A percentile compares a stretch with the other conserved stretches of the same genome.
Conservation (phyloP, 2,329 filamentous ascomycete genomes). For the Cladosporium sp. region DNA sequence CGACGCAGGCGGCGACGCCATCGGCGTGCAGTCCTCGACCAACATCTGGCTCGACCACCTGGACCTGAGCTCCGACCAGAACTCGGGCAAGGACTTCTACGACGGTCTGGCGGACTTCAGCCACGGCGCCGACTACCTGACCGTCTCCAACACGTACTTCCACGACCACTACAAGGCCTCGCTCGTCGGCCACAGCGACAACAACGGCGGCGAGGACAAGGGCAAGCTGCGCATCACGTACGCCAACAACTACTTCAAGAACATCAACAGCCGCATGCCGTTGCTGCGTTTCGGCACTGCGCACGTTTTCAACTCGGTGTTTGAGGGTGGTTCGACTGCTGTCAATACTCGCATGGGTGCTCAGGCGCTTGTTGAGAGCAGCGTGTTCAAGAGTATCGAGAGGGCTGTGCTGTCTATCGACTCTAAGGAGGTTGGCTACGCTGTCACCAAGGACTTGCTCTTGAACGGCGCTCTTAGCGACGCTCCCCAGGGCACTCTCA, state of each 20-base stretch:
- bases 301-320: conserved; percentile 61
- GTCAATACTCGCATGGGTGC: conserved; percentile 48
- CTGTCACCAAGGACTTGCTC: conserved; percentile 43
- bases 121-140: conserved; percentile 65
- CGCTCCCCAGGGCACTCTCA: conserved; percentile 40
- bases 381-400: conserved; percentile 39
- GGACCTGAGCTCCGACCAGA: conserved; percentile 62
- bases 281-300: conserved; percentile 67
- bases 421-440: conserved; percentile 39
- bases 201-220: conserved; percentile 59
- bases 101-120: conserved; percentile 68
- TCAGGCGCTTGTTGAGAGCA: conserved; percentile 48
- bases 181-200: conserved; percentile 63
- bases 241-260: conserved; percentile 66
- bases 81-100: conserved; percentile 69
- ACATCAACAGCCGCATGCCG: conserved; percentile 65
- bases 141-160: conserved; percentile 50
- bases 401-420: conserved; percentile 42
- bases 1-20: conserved; percentile 52
- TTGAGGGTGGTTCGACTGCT: conserved; percentile 41
- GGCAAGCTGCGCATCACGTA: conserved; percentile 66
- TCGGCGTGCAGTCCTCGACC: conserved; percentile 51
- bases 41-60: conserved; percentile 69
- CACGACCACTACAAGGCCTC: conserved; percentile 65
- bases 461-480: conserved; percentile 40